Base-by-base conservation (phyloP, 768 basidiomycete species). In the Lentinula lateritia region DNA sequence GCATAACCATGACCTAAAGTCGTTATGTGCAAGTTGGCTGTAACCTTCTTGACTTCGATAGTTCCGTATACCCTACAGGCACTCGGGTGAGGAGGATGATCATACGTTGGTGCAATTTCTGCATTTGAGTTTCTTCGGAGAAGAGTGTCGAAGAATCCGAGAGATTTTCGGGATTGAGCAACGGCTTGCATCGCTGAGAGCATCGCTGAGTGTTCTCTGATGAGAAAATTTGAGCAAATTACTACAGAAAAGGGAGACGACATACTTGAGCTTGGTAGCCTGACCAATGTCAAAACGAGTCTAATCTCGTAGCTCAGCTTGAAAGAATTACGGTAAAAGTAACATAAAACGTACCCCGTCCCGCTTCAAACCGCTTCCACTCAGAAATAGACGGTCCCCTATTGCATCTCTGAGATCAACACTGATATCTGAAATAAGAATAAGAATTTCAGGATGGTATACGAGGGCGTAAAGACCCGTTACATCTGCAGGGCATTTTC, bases 1-100 rank as follows among this genome's bases (percentile, higher is more conserved):
- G 88, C 80, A 69, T 99, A 99, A 23, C 96, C 96, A 72, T 99
- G 96, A 0, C 96, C 96, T 8, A 95, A 80, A 0, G 93, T 93
- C 1, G 96, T 99, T 46, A 99, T 83, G 68, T 99, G 96, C 57
- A 99, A 72, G 70, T 99, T 99, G 5, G 90, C 92, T 34, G 93
- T 97, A 0, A 97, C 94, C 65, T 92, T 91, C 75, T 95, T 97
- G 6, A 94, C 91, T 10, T 76, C 72, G 12, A 96, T 78, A 18
- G 87, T 86, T 2, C 96, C 96, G 67, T 85, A 92, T 6, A 98
- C 84, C 61, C 96, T 77, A 73, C 96, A 98, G 0, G 95, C 93
- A 52, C 79, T 83, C 0, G 83, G 91, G 61, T 90, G 82, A 1
- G 81, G 73, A 62, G 81, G 72, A 65, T 93, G 80, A 50, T 90